Base-by-base conservation (phyloP, 768 basidiomycete genomes). In the Lactarius psammicola region DNA sequence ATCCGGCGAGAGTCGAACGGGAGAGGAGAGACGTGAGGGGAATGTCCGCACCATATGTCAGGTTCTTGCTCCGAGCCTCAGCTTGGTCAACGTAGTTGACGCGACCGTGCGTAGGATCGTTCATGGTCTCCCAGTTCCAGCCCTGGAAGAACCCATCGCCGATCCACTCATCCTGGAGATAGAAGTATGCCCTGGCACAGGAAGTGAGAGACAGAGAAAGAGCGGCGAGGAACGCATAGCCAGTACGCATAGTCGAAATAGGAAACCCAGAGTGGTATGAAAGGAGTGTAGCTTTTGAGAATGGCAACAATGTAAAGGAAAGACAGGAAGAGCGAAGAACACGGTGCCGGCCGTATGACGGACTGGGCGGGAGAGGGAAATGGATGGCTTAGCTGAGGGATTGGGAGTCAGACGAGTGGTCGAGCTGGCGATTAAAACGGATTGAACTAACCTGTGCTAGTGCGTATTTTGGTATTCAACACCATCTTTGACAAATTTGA, bases 71-170 rank as follows among this genome's bases (percentile, higher is more conserved):
- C n/a, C 76, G 58, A 0, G 86, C 82, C 2, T 80, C 79, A 18
- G 66, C 58, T 69, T 77, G 68, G 66, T 81, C 78, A 38, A 87
- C 78, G 66, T 85, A 88, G 74, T 87, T 82, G 64, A 86, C 84
- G 60, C 82, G 76, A n/a, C 87, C 87, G 66, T 87, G 83, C 0
- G 87, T 88, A 20, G 85, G 86, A 71, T 88, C 87, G 63, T 80
- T 70, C 31, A 72, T 60, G 9, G 80, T 81, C 68, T 84, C 78
- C 81, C 82, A 87, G 1, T 70, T 74, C 77, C 81, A 88, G 7
- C 64, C 65, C 23, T 77, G 59, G 64, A 82, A 76, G 71, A 88
- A 88, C 70, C 77, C 76, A 15, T 61, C 9, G 42, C 80, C 81
- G 54, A 76, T 64, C 72, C 64, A 70, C 30, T 60, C 8, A 40